Evolutionary conservation across 2,329 filamentous ascomycete genomes (phyloP).

Genomic region (Hymenoscyphus salicellus): DNA sequence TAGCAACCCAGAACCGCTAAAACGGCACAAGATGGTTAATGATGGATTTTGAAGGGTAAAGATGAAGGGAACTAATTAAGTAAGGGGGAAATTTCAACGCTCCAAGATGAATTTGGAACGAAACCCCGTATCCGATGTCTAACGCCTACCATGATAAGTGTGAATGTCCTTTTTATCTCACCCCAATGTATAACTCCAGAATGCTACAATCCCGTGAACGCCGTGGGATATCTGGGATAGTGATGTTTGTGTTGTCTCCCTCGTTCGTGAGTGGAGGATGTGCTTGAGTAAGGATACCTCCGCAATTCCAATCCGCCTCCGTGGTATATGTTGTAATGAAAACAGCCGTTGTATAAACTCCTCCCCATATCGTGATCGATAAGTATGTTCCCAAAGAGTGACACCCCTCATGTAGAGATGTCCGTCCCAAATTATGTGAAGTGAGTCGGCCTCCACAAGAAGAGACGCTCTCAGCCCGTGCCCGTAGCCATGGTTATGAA

Average conservation of each 20-base stretch:
- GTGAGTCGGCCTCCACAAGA: background rate
- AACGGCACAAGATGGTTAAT: background rate
- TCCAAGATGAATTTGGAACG: background rate
- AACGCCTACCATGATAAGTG: background rate
- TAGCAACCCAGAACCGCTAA: background rate
- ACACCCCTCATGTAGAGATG: background rate
- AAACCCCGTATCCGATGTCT: background rate
- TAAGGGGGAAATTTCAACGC: background rate
- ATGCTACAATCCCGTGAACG: background rate
- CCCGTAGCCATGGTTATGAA: background rate
- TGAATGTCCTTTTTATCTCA: background rate
- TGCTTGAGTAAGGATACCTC: background rate
- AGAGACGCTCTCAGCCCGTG: background rate
- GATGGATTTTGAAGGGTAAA: background rate
- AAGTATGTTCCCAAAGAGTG: background rate
- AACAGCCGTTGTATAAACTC: background rate
- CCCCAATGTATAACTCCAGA: background rate
- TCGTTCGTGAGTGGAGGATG: background rate
- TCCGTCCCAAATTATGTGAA: background rate
- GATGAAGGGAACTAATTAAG: background rate
- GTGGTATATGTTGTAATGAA: constrained; percentile 2
- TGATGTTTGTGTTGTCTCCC: background rate
- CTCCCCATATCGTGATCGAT: background rate
- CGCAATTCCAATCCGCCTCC: background rate
- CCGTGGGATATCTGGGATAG: background rate